Percentiles rank a stretch among this genome's conserved stretches.
Conservation (phyloP, 1,139 yeast genomes). For the Lodderomyces oxycetoniae region DNA sequence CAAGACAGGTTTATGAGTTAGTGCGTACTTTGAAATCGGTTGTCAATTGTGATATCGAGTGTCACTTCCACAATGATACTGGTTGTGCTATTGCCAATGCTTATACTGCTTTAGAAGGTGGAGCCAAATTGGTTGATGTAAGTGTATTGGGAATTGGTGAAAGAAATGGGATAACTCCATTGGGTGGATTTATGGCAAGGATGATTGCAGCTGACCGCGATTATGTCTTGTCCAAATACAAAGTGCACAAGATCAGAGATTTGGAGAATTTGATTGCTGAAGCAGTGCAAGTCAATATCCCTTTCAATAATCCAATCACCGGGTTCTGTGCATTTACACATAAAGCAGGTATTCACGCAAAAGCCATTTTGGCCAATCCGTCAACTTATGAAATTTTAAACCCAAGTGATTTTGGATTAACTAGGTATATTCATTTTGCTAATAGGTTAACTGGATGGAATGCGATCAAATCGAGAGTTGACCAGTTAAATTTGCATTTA, state of each 20-base stretch:
- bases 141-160: conserved; percentile 98
- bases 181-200: conserved; percentile 98
- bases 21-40: conserved; percentile 90
- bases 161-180: conserved; percentile 96
- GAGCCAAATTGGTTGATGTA: conserved; percentile 92
- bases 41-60: conserved; percentile 95
- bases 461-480: conserved; percentile 97
- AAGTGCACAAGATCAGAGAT: conserved; percentile 93
- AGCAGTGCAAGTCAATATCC: conserved; percentile 94
- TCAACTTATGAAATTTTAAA: conserved; percentile 94
- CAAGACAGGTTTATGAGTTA: conserved; percentile 96
- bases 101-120: conserved; percentile 96
- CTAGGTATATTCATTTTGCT: conserved; percentile 95
- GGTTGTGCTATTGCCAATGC: conserved; percentile 99
- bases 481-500: conserved; percentile 85
- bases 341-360: conserved; percentile 99
- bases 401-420: conserved; percentile 92
- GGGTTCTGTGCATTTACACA: conserved; percentile 99
- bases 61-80: conserved; percentile 98
- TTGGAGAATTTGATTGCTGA: conserved; percentile 95
- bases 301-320: conserved; percentile 97
- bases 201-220: conserved; percentile 99
- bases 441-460: conserved; percentile 99
- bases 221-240: conserved; percentile 90
- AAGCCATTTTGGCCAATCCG: conserved; percentile 97